Evolutionary conservation across 192 early-diverging fungal genomes (phyloP).

Genomic region (Gryganskiella cystojenkinii): DNA sequence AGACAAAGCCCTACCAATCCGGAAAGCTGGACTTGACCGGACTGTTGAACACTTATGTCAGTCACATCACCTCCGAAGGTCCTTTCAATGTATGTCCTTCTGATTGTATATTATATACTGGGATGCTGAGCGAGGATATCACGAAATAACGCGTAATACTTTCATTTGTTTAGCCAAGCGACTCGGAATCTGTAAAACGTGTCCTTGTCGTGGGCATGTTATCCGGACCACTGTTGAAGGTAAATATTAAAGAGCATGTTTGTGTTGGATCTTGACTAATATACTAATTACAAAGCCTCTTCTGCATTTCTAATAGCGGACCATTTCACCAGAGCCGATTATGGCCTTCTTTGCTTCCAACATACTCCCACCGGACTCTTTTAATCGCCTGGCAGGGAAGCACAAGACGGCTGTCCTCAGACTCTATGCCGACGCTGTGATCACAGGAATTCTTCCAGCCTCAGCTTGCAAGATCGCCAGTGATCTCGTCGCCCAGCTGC

Average conservation of each 20-base stretch:
- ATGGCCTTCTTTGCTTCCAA: slow-evolving; percentile 31
- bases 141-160: neutral
- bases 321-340: slow-evolving; percentile 33
- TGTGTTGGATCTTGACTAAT: too few species aligned
- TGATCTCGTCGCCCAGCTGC: slow-evolving; percentile 14
- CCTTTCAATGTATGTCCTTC: slow-evolving; percentile 28
- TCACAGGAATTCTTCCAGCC: slow-evolving; percentile 24
- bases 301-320: slow-evolving; percentile 12
- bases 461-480: neutral
- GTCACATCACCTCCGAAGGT: slow-evolving; percentile 34
- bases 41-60: slow-evolving; percentile 20
- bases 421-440: slow-evolving; percentile 34
- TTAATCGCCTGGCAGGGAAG: slow-evolving; percentile 24
- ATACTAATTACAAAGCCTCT: too few species aligned
- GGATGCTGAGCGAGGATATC: neutral
- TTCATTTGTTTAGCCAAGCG: slow-evolving; percentile 4
- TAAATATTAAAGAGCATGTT: neutral
- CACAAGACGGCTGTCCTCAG: slow-evolving; percentile 31
- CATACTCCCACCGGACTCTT: slow-evolving; percentile 26
- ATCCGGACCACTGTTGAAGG: slow-evolving; percentile 49
- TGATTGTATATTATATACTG: neutral
- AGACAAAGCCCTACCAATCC: slow-evolving; percentile 25
- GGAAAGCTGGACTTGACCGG: slow-evolving; percentile 28
- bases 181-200: slow-evolving; percentile 35
- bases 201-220: slow-evolving; percentile 37